Percentiles rank a stretch among this genome's conserved stretches.
Evolutionary conservation across 2,329 filamentous ascomycete species (phyloP).

Genomic region (Trichoderma sp.): DNA sequence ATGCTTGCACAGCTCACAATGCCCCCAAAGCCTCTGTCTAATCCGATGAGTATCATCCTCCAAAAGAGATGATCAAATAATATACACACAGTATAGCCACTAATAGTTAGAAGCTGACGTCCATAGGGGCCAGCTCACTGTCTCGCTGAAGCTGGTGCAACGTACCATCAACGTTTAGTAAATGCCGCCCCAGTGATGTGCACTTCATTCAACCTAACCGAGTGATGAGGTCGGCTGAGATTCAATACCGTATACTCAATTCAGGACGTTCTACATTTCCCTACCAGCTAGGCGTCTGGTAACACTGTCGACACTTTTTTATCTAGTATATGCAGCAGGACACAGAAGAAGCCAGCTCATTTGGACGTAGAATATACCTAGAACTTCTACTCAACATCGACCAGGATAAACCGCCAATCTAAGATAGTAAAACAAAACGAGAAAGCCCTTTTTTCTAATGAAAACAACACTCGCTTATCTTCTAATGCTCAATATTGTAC

Average conservation of each 20-base stretch:
- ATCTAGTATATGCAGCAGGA: background rate
- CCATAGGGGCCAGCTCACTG: background rate
- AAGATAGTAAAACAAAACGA: background rate
- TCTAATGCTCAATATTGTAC: constrained; percentile 9
- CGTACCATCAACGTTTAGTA: background rate
- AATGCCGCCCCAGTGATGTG: background rate
- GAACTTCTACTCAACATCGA: background rate
- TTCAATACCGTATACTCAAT: no score
- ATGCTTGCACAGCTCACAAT: no score
- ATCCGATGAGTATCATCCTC: no score
- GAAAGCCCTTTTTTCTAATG: background rate
- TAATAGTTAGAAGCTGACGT: background rate
- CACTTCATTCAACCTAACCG: background rate
- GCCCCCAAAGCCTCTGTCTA: no score
- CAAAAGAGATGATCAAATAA: no score
- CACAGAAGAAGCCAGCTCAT: constrained; percentile 9
- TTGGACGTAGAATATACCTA: background rate
- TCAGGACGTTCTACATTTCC: no score
- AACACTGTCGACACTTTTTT: background rate
- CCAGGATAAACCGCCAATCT: background rate
- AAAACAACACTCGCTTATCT: constrained; percentile 8
- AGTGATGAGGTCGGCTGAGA: no score
- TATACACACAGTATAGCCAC: background rate
- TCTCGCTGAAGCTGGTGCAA: background rate
- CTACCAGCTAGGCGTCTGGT: background rate